Percentiles rank a stretch among this genome's conserved stretches.
phyloP scores from a whole-genome alignment of 2,329 filamentous ascomycete species.

The Lecanoromycetidae sp. region DNA sequence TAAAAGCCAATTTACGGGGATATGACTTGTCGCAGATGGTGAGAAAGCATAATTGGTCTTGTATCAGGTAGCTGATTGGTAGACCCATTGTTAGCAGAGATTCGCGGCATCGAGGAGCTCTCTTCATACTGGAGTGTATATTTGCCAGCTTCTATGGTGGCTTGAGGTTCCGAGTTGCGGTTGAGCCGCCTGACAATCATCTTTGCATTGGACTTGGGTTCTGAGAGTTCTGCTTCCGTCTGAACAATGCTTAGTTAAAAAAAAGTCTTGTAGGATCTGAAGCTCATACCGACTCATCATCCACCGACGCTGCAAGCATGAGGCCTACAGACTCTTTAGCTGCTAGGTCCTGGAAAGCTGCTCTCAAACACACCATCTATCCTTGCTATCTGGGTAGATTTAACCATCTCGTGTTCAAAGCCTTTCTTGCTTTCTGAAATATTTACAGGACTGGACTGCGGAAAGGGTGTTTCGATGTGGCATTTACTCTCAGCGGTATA shows the following conservation, averaged over 20 bases:
- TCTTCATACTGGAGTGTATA: slow-evolving; percentile 73
- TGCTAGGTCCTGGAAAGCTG: slow-evolving; percentile 14
- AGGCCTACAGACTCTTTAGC: slow-evolving; percentile 49
- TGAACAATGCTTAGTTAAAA: slow-evolving; percentile 21
- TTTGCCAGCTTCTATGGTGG: slow-evolving; percentile 73
- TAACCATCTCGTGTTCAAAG: slow-evolving; percentile 50
- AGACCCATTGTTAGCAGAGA: background rate
- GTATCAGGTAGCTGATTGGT: slow-evolving; percentile 62
- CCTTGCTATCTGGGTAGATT: slow-evolving; percentile 85
- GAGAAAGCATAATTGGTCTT: slow-evolving; percentile 74
- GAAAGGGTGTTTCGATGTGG: too few relatives aligned
- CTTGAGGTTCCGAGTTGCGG: slow-evolving; percentile 79
- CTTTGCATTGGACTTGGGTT: slow-evolving; percentile 85
- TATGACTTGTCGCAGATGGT: slow-evolving; percentile 89
- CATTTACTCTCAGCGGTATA: background rate
- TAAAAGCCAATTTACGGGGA: slow-evolving; percentile 95
- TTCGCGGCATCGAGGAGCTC: background rate
- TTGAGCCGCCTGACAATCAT: slow-evolving; percentile 79
- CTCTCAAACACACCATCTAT: slow-evolving; percentile 59
- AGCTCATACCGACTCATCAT: slow-evolving; percentile 61
- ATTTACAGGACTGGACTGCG: too few relatives aligned
- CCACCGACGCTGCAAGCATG: slow-evolving; percentile 87
- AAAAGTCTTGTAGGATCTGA: background rate
- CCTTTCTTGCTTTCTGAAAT: background rate
- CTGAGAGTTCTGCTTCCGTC: slow-evolving; percentile 63